Base-by-base conservation (phyloP, 441 rosid genomes). In the Hura crepitans region DNA sequence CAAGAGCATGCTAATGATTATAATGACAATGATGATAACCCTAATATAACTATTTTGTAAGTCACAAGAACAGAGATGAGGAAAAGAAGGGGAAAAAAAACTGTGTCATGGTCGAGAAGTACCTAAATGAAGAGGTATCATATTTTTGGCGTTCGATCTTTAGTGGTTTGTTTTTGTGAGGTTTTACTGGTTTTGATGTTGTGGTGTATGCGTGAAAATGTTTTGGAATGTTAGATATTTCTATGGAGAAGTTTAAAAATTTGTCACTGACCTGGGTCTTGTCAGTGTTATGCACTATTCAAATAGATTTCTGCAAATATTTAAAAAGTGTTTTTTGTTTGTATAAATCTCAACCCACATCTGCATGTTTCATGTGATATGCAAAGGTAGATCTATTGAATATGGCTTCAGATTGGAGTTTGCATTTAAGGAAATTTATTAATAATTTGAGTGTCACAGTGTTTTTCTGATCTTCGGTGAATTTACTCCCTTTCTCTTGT, bases 71-170 rank as follows among this genome's bases (percentile, higher is more conserved):
- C 15, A 27, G 25, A 27, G 14, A 0, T 3, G 0, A 12, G 25
- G 7, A 43, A 8, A 10, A 0, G 2, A 2, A 4, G 2, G 39
- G 39, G 6, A 42, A 57, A 57, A 14, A 6, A 57, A 30, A 15
- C 10, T 33, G 28, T 15, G 14, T 6, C 30, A 6, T 45, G 4
- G 20, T 7, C 45, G 31, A 46, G 6, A 25, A 64, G 35, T 27
- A 45, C 39, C 35, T 64, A 49, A 46, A 64, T 64, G 37, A 47
- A 25, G 55, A 46, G 35, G 23, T 11, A 28, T 28, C 68, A 64
- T 46, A 15, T 13, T 30, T 63, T 62, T 64, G 55, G 54, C 18
- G 6, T 11, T 2, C n/a, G 31, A n/a, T 27, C 14, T 9, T 63
- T 63, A 10, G 7, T 45, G 54, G 39, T 47, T 43, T 46, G 7